phyloP scores from a whole-genome alignment of 441 rosid genomes.

The Gossypium lobatum region DNA sequence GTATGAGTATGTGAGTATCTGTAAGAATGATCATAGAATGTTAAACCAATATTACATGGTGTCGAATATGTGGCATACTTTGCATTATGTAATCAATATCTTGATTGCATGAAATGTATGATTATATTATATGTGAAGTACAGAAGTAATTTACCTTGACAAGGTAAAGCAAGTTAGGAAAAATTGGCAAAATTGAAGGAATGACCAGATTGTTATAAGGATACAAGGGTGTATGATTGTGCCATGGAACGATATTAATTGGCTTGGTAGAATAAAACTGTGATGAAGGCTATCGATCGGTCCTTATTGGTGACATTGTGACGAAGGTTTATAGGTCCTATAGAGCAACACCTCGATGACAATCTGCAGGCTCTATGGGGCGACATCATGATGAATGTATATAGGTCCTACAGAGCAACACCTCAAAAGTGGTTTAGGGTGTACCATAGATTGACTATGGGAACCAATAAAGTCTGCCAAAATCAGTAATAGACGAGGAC shows the following conservation, averaged over 20 bases:
- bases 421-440: neutral
- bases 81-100: neutral
- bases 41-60: neutral
- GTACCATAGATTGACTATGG: neutral
- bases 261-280: neutral
- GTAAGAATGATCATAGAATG: neutral
- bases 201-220: neutral
- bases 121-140: neutral
- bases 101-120: neutral
- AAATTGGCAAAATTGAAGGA: neutral
- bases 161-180: neutral
- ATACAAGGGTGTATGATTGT: neutral
- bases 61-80: neutral
- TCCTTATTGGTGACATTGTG: neutral
- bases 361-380: neutral
- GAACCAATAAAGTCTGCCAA: neutral
- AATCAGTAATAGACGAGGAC: neutral
- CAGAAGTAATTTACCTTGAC: neutral
- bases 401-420: neutral
- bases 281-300: neutral
- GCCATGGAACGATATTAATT: neutral
- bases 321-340: neutral
- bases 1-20: neutral
- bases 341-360: neutral
- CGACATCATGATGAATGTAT: neutral